These are phyloP conservation scores for Yamadazyma insecticola DNA, from an alignment of 805 yeast genomes.

Conservation along the genomic window DNA sequence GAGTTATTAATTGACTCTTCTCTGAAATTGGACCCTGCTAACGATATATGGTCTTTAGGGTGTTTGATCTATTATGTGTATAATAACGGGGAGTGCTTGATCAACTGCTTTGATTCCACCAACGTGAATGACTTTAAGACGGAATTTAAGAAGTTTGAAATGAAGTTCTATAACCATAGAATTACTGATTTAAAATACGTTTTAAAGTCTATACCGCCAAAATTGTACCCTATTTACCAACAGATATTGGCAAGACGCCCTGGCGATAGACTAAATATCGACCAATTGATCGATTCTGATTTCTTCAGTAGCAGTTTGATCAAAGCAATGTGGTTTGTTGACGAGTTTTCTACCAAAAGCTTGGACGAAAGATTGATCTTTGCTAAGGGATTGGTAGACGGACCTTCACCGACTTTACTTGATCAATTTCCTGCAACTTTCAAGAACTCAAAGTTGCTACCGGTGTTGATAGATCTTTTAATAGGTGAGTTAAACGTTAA, in stretches of 20 bases:
- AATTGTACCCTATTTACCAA: slow-evolving; percentile 46
- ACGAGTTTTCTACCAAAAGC: slow-evolving; percentile 74
- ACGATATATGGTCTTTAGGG: slow-evolving; percentile 85
- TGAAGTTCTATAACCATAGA: slow-evolving; percentile 37
- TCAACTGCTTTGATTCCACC: slow-evolving; percentile 40
- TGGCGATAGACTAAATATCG: slow-evolving; percentile 52
- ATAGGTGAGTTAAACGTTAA: slow-evolving; percentile 28
- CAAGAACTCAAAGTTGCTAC: slow-evolving; percentile 68
- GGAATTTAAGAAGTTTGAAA: slow-evolving; percentile 45
- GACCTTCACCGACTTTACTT: slow-evolving; percentile 18
- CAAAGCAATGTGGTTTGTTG: slow-evolving; percentile 74
- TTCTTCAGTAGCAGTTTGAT: slow-evolving; percentile 82
- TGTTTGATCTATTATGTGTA: slow-evolving; percentile 69
- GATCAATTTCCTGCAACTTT: slow-evolving; percentile 36
- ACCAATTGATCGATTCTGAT: slow-evolving; percentile 64
- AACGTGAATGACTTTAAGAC: slow-evolving; percentile 58
- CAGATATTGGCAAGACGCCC: slow-evolving; percentile 55
- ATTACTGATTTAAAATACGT: slow-evolving; percentile 38
- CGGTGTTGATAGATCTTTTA: slow-evolving; percentile 55
- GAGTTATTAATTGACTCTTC: slow-evolving; percentile 67
- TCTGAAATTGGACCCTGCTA: slow-evolving; percentile 49
- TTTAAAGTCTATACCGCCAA: slow-evolving; percentile 53
- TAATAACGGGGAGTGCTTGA: slow-evolving; percentile 44
- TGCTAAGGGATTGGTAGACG: slow-evolving; percentile 55
- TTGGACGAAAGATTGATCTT: slow-evolving; percentile 64